Conservation (phyloP, 805 yeast genomes). For the Lachancea lanzarotensis region DNA sequence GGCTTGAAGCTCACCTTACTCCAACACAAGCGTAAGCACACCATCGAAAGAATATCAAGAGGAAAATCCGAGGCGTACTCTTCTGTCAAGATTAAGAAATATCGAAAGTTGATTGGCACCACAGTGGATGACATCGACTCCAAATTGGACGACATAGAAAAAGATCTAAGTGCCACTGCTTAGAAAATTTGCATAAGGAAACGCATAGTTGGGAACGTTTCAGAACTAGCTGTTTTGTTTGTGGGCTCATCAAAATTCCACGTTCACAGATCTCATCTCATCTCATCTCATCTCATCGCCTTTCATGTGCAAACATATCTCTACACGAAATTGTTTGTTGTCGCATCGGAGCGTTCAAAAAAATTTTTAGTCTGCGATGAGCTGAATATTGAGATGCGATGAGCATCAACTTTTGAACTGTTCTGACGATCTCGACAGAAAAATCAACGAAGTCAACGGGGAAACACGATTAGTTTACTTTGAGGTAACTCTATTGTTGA, state of each 20-base stretch:
- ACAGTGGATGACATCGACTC: constrained; percentile 75
- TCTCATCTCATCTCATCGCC: constrained; percentile 1
- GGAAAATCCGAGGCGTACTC: constrained; percentile 40
- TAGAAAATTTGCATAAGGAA: not conserved
- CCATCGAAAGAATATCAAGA: constrained; percentile 46
- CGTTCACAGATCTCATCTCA: not conserved
- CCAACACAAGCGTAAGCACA: constrained; percentile 44
- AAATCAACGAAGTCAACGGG: too few species aligned
- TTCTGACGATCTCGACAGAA: not conserved
- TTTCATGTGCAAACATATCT: not conserved
- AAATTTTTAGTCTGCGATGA: constrained; percentile 15
- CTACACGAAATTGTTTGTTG: not conserved
- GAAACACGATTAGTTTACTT: not conserved
- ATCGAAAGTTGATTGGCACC: constrained; percentile 73
- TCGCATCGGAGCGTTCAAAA: constrained; percentile 2
- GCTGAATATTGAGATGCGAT: constrained; percentile 27
- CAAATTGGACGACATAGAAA: constrained; percentile 70
- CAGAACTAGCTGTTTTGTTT: too few species aligned
- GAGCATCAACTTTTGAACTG: constrained; percentile 8
- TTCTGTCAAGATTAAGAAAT: constrained; percentile 61
- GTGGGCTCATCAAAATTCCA: not conserved
- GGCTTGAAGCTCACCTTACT: constrained; percentile 43
- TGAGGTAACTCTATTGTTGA: not conserved
- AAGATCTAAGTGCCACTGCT: constrained; percentile 26
- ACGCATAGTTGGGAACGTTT: too few species aligned